These are phyloP conservation scores for Colletotrichum australisinense DNA, from an alignment of 2,329 filamentous ascomycete genomes.

Conservation along the genomic window DNA sequence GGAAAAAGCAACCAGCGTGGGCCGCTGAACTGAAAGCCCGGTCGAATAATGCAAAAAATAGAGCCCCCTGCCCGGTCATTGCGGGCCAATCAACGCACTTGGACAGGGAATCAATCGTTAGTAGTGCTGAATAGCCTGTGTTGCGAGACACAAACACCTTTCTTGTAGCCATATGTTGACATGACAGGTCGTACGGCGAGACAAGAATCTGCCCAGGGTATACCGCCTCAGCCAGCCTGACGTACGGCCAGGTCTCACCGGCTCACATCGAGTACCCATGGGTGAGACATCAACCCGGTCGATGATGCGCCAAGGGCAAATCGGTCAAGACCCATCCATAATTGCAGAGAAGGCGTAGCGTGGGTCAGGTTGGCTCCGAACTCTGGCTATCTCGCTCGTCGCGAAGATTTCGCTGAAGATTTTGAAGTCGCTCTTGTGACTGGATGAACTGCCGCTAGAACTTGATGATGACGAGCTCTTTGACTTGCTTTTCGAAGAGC, in stretches of 20 bases:
- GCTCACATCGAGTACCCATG: conserved; percentile 3
- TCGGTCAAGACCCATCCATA: conserved; percentile 35
- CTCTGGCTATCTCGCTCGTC: conserved; percentile 58
- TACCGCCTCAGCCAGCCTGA: conserved; percentile 23
- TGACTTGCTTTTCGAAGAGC: conserved; percentile 47
- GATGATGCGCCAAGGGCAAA: conserved; percentile 7
- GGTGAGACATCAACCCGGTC: conserved; percentile 18
- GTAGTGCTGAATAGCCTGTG: conserved; percentile 15
- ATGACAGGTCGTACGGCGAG: conserved; percentile 18
- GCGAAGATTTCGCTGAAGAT: conserved; percentile 67
- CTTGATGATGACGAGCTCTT: conserved; percentile 44
- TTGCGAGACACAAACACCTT: conserved; percentile 28
- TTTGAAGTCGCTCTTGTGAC: conserved; percentile 55
- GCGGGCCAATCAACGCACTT: conserved; percentile 15
- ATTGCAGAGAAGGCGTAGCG: conserved; percentile 54
- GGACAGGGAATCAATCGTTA: conserved; percentile 9
- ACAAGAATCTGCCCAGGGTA: conserved; percentile 16
- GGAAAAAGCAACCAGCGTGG: conserved; percentile 27
- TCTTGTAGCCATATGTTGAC: neutral
- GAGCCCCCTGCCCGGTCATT: conserved; percentile 4
- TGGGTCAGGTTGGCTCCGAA: conserved; percentile 64
- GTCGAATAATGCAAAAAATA: conserved; percentile 15
- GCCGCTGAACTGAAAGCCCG: conserved; percentile 19
- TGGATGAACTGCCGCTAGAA: conserved; percentile 42
- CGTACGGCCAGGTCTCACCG: conserved; percentile 26